Conservation (phyloP, 768 basidiomycete genomes). For the Grammothele lineata region DNA sequence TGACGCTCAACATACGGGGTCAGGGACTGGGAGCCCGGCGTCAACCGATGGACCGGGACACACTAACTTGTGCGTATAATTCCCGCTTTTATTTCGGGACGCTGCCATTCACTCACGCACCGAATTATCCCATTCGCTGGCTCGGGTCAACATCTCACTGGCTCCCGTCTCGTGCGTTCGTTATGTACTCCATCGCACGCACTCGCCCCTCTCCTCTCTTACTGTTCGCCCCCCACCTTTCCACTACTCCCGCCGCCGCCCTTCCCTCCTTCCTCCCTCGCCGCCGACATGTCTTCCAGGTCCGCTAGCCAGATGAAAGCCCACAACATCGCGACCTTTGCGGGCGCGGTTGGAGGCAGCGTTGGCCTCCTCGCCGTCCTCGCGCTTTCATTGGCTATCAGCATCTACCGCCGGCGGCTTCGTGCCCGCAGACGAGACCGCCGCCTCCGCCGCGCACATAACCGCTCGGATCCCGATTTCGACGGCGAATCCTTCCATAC, state of each 20-base stretch:
- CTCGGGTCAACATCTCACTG: conserved; percentile 14
- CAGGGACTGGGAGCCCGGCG: conserved; percentile 19
- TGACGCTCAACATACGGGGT: conserved; percentile 11
- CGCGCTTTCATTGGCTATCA: conserved; percentile 44
- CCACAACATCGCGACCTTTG: conserved; percentile 43
- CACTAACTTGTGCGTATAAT: conserved; percentile 31
- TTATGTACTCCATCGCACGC: conserved; percentile 16
- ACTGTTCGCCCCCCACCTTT: not conserved
- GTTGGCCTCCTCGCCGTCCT: conserved; percentile 47
- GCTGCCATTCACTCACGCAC: conserved; percentile 22
- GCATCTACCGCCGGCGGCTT: conserved; percentile 44
- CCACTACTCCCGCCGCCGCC: conserved; percentile 1
- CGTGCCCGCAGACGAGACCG: conserved; percentile 37
- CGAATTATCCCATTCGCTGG: conserved; percentile 26
- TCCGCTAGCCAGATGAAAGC: conserved; percentile 14
- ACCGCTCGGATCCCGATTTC: conserved; percentile 9
- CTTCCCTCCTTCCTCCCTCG: conserved; percentile 13
- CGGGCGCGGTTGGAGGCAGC: conserved; percentile 47
- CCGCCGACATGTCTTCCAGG: conserved; percentile 14
- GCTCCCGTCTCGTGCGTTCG: conserved; percentile 23
- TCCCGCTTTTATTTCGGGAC: conserved; percentile 30
- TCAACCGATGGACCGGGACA: conserved; percentile 22
- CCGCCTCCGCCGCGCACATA: conserved; percentile 28
- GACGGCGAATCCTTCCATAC: conserved; percentile 26
- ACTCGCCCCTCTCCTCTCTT: conserved; percentile 9